Evolutionary conservation across 805 yeast species (phyloP).

Genomic region (Nakazawaea molendinolei): DNA sequence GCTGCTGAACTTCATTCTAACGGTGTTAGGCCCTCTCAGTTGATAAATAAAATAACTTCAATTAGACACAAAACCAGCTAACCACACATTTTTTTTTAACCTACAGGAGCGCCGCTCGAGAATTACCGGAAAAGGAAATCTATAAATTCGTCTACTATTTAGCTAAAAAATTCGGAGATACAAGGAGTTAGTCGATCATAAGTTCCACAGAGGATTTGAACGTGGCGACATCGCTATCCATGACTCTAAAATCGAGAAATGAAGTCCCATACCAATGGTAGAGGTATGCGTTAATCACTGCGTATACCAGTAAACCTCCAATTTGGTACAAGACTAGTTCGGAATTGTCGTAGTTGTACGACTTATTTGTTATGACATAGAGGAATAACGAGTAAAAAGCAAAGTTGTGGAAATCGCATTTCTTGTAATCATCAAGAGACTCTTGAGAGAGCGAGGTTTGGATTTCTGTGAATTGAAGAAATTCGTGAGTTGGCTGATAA

Average conservation of each 20-base stretch:
- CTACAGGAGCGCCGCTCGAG: too few relatives aligned
- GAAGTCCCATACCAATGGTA: conserved; percentile 9
- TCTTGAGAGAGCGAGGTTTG: conserved; percentile 4
- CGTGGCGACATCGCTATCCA: conserved; percentile 1
- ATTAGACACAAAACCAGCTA: too few relatives aligned
- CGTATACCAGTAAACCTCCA: conserved; percentile 3
- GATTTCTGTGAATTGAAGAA: conserved; percentile 4
- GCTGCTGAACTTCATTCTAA: not conserved
- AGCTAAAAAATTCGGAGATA: too few relatives aligned
- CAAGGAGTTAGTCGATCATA: not conserved
- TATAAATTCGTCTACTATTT: too few relatives aligned
- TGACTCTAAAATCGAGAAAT: conserved; percentile 6
- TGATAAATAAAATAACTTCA: too few relatives aligned
- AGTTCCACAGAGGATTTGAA: conserved; percentile 7
- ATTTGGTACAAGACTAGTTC: conserved; percentile 3
- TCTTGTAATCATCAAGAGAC: conserved; percentile 9
- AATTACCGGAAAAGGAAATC: too few relatives aligned
- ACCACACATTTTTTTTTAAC: too few relatives aligned
- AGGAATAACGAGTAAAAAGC: conserved; percentile 10
- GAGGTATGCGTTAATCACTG: conserved; percentile 6
- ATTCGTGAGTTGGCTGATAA: conserved; percentile 11
- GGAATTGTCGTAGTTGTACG: conserved; percentile 4
- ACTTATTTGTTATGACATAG: conserved; percentile 6
- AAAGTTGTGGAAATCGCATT: conserved; percentile 10
- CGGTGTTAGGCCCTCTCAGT: too few relatives aligned